Evolutionary conservation across 2,329 filamentous ascomycete species (phyloP), one percentile per base, ranked within the genome.

Genomic region (Aspergillus fumigatus): DNA sequence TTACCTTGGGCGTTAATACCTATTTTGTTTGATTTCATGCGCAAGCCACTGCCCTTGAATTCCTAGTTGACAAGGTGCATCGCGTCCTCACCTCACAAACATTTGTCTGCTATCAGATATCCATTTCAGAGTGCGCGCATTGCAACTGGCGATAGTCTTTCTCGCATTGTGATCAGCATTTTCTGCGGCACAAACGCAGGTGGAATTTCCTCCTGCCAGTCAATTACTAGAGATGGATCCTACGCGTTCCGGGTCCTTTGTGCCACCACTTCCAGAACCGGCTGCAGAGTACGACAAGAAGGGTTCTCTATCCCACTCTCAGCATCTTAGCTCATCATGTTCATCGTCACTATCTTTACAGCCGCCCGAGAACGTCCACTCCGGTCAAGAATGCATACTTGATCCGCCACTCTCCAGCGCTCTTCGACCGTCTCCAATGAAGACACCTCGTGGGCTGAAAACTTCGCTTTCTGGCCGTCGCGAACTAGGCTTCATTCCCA

Each of bases 401-500:
- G 85, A 88, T 64, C 87, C 88, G 25, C 77, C 83, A 23, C 73
- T 78, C 53, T 67, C 71, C 58, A 73, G 59, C 68, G 74, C 62
- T 63, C 78, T 65, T 76, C 81, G 79, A 67, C 81, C 81, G 56
- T 95, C 90, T 54, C 90, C 89, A 10, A 83, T 82, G 67, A 95
- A 94, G 76, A 75, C 81, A 35, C 73, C 75, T 54, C 78, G 79
- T 63, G 78, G 78, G 64, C 76, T 76, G 45, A 82, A 80, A 55
- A 82, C 83, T 59, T 85, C 87, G 3, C 60, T 67, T 59, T 49
- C 86, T 81, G 41, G 80, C 80, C 60, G 82, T 81, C 65, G 84
- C 82, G 61, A 82, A 87, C 64, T 81, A 79, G 65, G 80, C 80
- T 72, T 84, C 67, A 78, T 94, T 61, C 87, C 88, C 69, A 82